Base-by-base conservation (phyloP, 306 rosid genomes). In the Cercis canadensis region DNA sequence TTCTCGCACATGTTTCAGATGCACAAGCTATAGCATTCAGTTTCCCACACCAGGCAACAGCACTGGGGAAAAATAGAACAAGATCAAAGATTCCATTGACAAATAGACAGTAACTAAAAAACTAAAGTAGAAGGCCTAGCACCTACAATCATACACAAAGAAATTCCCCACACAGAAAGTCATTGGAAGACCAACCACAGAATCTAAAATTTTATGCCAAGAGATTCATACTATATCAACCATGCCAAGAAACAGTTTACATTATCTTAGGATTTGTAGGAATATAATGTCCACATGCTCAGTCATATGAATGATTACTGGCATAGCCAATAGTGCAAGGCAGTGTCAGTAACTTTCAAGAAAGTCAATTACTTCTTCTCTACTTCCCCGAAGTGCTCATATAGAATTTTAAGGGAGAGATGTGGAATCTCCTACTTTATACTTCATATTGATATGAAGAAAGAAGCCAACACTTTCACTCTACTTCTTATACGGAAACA, bases 11-110 rank as follows among this genome's bases (percentile, higher is more conserved):
- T 2, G 98, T 89, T 84, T 90, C 98, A 8, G 98, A 80, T 57
- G 98, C 97, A 81, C 98, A 94, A 51, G 96, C 97, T 54, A 94
- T 90, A 55, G 98, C 96, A 87, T 94, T 94, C 81, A 94, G 74
- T 87, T 89, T 90, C 47, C 95, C 95, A 44, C 98, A 94, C 98
- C 98, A 94, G 44, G 98, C 84, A 73, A 90, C 97, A 21, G 90
- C 92, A 80, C 97, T 94, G 84, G 81, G 74, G 53, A 71, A 60
- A 62, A 57, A 75, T 24, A 21, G 16, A 58, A 51, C 10, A 41
- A 49, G 62, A 71, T 31, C 19, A 73, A 50, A 40, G 32, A 41
- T 58, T 21, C 15, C 62, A 43, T 49, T 46, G 15, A 65, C 52
- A 52, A 37, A 46, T 13, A 15, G 19, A 67, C 44, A 37, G 44